Conservation (phyloP, 192 early-diverging fungal genomes). For the Coemansia guatemalensis region DNA sequence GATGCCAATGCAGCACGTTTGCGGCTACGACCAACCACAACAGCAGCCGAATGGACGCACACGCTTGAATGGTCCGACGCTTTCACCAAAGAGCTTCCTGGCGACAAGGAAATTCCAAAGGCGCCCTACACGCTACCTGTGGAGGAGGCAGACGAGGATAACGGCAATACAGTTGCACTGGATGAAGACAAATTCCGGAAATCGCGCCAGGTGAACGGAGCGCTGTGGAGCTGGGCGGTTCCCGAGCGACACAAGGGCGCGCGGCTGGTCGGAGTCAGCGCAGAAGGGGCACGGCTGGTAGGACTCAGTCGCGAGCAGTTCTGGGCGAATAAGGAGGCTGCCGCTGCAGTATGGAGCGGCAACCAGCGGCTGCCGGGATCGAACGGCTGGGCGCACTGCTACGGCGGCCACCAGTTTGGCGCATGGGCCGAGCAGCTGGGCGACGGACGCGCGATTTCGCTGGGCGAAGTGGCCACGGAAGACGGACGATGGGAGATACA, state of each 20-base stretch:
- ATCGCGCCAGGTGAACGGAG: conserved; percentile 24
- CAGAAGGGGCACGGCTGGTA: conserved; percentile 14
- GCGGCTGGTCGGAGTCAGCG: conserved; percentile 29
- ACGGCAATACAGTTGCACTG: not conserved
- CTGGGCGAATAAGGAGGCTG: conserved; percentile 15
- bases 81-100: conserved; percentile 32
- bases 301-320: conserved; percentile 12
- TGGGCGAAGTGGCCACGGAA: conserved; percentile 58
- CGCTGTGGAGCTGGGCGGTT: conserved; percentile 43
- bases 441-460: conserved; percentile 81
- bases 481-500: conserved; percentile 69
- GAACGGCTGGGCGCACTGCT: conserved; percentile 66
- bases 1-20: not conserved
- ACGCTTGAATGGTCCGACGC: conserved; percentile 18
- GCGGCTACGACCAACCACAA: conserved; percentile 14
- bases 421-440: conserved; percentile 75
- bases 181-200: conserved; percentile 15
- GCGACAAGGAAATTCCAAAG: conserved; percentile 13
- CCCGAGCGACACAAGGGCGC: conserved; percentile 12
- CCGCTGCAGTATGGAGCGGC: conserved; percentile 48
- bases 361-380: conserved; percentile 47
- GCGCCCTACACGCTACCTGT: conserved; percentile 16
- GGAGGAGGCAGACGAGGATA: not conserved
- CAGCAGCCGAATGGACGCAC: not conserved
- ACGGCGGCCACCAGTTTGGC: conserved; percentile 75